These are phyloP conservation scores for Oxyria digyna DNA, from an alignment of 148 eudicot genomes.

Conservation along the genomic window DNA sequence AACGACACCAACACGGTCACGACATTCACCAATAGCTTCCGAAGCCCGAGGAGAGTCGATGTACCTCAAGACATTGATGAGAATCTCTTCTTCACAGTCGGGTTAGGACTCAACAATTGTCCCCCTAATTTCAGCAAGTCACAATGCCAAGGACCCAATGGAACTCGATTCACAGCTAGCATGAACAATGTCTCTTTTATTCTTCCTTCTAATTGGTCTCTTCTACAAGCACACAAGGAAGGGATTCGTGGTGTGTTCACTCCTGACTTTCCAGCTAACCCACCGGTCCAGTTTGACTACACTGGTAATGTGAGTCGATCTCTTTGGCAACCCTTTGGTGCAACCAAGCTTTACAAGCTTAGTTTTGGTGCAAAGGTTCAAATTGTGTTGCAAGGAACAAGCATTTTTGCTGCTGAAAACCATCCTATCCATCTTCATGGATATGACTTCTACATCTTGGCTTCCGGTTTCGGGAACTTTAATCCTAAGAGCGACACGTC, in stretches of 20 bases:
- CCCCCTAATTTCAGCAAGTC: not conserved
- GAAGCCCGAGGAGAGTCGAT: not conserved
- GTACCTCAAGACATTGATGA: not conserved
- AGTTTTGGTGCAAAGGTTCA: conserved; percentile 1
- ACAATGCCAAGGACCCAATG: conserved; percentile 8
- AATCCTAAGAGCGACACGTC: conserved; percentile 5
- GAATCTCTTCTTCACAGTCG: conserved; percentile 5
- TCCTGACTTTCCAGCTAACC: conserved; percentile 4
- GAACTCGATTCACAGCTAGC: conserved; percentile 10
- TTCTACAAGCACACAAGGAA: conserved; percentile 9
- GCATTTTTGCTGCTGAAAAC: conserved; percentile 6
- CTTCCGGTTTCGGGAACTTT: conserved; percentile 9
- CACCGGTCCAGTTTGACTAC: conserved; percentile 9
- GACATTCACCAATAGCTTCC: not conserved
- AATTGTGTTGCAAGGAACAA: conserved; percentile 9
- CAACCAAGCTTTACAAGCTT: conserved; percentile 5
- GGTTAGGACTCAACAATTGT: conserved; percentile 7
- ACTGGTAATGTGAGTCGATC: conserved; percentile 5
- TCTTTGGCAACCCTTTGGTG: not conserved
- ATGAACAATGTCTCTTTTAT: conserved; percentile 13
- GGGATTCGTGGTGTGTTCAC: not conserved
- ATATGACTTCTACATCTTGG: conserved; percentile 12
- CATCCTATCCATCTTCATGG: conserved; percentile 15
- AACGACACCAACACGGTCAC: conserved; percentile 5
- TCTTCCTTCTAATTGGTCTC: conserved; percentile 3